Evolutionary conservation across 768 basidiomycete genomes (phyloP), one percentile per base, ranked within the genome.

Genomic region (Pilatotrama ljubarskyi): DNA sequence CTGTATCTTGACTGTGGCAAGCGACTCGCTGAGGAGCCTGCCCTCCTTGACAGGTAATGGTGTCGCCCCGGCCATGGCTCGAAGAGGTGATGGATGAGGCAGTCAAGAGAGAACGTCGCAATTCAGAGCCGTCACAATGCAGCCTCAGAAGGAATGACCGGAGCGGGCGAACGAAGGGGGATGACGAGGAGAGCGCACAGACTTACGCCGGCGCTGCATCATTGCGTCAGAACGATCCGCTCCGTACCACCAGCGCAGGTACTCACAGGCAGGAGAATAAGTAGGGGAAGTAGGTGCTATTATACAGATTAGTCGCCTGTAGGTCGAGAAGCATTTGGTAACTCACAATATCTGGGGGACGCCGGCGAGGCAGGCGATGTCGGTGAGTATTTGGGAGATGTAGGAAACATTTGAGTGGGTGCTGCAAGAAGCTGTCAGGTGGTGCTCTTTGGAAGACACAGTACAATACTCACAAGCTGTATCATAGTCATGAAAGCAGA

Each of bases 301-400:
- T 10, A 41, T 25, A 60, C 49, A 58, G 46, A 18, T 58, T 32
- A 37, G 26, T 18, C 7, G 35, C 13, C 13, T 26, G n/a, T 11
- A 20, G 43, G 18, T 26, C 24, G 3, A 22, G 1, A 10, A 38
- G 13, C 22, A 20, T 50, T 22, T 0, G 22, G 6, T 11, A 5
- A 79, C 91, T 64, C 75, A 93, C 92, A 93, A 72, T 93, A 93
- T 82, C 90, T 91, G 55, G 95, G 95, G 36, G 93, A 95, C 2
- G 95, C 84, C 0, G 95, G 95, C 2, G 92, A 94, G 8, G 88
- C 84, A n/a, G 95, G 95, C 3, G 93, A 95, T 0, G 95, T 93
- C 2, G 95, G 95, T 11, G 93, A 95, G 74, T 95, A 97, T 68
- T 88, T 91, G 7, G 94, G 94, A 29, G 93, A 95, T 4, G 94